These are phyloP conservation scores for Podospora fimiseda DNA, from an alignment of 495 filamentous ascomycete species.

Conservation along the genomic window DNA sequence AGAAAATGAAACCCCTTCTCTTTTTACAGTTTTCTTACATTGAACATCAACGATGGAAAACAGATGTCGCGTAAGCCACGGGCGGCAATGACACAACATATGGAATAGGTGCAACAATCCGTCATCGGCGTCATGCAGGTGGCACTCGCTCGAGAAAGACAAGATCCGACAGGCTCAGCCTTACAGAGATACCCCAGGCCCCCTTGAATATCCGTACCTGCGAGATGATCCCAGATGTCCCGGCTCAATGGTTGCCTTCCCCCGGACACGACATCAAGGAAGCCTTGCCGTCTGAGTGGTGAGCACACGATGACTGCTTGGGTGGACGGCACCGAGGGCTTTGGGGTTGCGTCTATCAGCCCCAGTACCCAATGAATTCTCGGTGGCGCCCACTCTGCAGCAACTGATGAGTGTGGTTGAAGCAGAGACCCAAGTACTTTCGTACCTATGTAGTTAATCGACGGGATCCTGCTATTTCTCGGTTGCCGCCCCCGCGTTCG, in stretches of 20 bases:
- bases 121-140: neutral
- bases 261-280: neutral
- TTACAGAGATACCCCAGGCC: neutral
- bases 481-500: neutral
- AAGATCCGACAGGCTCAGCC: neutral
- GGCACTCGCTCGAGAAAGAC: neutral
- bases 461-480: neutral
- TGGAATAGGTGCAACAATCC: neutral
- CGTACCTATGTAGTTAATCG: too few species aligned
- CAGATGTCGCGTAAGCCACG: neutral
- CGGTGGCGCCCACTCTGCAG: neutral
- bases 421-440: neutral
- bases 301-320: neutral
- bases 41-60: too few species aligned
- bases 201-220: too few species aligned
- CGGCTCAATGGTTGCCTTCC: neutral
- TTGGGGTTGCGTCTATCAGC: slow-evolving; percentile 1
- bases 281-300: neutral
- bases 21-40: too few species aligned
- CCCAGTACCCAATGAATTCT: slow-evolving; percentile 1
- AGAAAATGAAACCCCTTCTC: neutral
- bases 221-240: neutral
- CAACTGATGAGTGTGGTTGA: neutral
- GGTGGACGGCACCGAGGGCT: neutral
- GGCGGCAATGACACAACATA: neutral